Evolutionary conservation across 2,329 filamentous ascomycete genomes (phyloP), one percentile per base, ranked within the genome.

Genomic region (Cryphonectria carpinicola): DNA sequence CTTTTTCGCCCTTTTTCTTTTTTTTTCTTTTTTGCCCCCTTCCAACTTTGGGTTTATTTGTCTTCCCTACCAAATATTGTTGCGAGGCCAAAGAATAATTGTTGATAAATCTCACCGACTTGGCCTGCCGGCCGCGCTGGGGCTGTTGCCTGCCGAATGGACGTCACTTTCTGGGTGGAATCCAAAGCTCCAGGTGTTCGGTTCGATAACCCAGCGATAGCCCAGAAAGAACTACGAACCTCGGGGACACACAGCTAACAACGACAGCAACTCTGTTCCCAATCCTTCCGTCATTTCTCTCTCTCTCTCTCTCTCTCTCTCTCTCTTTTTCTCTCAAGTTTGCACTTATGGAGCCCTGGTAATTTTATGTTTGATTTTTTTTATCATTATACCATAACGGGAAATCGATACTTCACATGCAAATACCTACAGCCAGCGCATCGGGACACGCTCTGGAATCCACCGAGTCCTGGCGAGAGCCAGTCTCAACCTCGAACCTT

Each of bases 151-250:
- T 68, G 71, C 68, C 71, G 65, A 56, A 43, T 56, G 67, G 52
- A 60, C 60, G 65, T 70, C 54, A 67, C 58, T 35, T 41, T 39
- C 41, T 43, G 22, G 28, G 43, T 58, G 46, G 46, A 64, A 22
- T 52, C 39, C 25, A 60, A 71, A 72, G 71, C 71, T 72, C 71
- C 71, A 71, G 64, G 71, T 72, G 71, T 72, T 66, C 64, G 64
- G 22, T 66, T 56, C 37, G 67, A 54, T 69, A 52, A 67, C 35
- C 65, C 54, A 62, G 39, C 46, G 39, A 58, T 64, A 41, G 41
- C 43, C 60, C 65, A 65, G 60, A 39, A 39, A 39, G 37, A 43
- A 64, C 65, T 65, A 62, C 58, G 63, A 35, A 65, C 32, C 54
- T 72, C 28, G 41, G 46, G 54, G 56, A 56, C 35, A 56, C 35